phyloP scores from a whole-genome alignment of 257 asterid species.

The Jaltomata sinuosa region DNA sequence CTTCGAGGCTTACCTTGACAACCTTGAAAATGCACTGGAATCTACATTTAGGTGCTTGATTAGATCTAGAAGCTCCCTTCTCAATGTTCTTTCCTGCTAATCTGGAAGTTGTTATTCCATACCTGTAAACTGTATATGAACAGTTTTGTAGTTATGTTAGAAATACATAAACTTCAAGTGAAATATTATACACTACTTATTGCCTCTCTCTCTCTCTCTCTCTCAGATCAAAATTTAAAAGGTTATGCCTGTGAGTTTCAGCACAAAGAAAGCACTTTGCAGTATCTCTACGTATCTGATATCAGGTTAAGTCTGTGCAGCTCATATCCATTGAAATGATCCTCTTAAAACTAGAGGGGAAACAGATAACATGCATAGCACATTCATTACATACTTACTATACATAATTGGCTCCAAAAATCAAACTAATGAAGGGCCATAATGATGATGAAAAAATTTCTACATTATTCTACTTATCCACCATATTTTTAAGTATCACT shows the following conservation, averaged over 20 bases:
- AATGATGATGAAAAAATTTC: not conserved
- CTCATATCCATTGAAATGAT: not conserved
- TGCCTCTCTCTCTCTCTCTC: not conserved
- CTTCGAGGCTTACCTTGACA: not conserved
- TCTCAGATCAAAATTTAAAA: not conserved
- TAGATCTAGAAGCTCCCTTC: constrained; percentile 1
- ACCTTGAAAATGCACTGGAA: not conserved
- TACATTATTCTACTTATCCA: not conserved
- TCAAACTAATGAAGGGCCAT: not conserved
- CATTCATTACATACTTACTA: not conserved
- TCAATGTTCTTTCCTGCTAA: constrained; percentile 2
- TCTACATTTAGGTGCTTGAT: constrained; percentile 4
- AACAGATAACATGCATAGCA: not conserved
- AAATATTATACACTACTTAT: not conserved
- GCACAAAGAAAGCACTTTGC: not conserved
- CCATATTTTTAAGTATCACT: not conserved
- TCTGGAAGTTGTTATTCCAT: not conserved
- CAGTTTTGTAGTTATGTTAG: not conserved
- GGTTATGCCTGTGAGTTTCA: not conserved
- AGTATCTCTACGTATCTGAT: not conserved
- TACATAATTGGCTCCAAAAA: not conserved
- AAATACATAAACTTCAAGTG: not conserved
- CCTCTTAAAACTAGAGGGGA: not conserved
- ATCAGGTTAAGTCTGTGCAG: not conserved
- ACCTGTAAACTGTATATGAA: not conserved